These are phyloP conservation scores for Lathyrus oleraceus DNA, from an alignment of 306 rosid species.

Conservation along the genomic window DNA sequence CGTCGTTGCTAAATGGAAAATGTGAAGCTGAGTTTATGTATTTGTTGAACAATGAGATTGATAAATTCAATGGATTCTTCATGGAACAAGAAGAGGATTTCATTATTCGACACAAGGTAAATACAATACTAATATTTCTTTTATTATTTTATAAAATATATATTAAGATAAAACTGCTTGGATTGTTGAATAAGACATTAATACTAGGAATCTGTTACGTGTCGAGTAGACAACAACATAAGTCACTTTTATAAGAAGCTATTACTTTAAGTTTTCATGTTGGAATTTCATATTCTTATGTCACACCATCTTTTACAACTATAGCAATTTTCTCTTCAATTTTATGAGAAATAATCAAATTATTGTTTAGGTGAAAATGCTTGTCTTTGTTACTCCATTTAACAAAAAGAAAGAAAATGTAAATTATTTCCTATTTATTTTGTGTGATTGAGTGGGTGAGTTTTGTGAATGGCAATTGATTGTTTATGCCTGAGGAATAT, in stretches of 20 bases:
- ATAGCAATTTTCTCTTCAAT: no score
- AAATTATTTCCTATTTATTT: neutral
- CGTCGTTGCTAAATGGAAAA: conserved; percentile 41
- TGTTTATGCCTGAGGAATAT: conserved; percentile 36
- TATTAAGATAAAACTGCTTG: neutral
- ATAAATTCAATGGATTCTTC: conserved; percentile 82
- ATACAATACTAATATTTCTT: neutral
- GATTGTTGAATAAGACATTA: neutral
- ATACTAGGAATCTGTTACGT: neutral
- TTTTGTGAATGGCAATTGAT: neutral
- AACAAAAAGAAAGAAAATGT: no score
- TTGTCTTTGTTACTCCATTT: neutral
- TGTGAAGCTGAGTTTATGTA: conserved; percentile 63
- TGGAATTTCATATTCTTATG: neutral
- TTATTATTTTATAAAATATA: neutral
- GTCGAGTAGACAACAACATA: neutral
- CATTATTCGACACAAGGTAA: conserved; percentile 73
- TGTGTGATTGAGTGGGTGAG: neutral
- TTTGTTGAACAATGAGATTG: conserved; percentile 77
- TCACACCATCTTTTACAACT: no score
- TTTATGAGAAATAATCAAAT: neutral
- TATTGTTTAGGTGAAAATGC: neutral
- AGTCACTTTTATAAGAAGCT: neutral
- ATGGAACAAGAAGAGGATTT: conserved; percentile 84
- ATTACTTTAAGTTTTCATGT: no score